Evolutionary conservation across 2,329 filamentous ascomycete genomes (phyloP), one percentile per base, ranked within the genome.

Genomic region (Microcyclospora pomicola): DNA sequence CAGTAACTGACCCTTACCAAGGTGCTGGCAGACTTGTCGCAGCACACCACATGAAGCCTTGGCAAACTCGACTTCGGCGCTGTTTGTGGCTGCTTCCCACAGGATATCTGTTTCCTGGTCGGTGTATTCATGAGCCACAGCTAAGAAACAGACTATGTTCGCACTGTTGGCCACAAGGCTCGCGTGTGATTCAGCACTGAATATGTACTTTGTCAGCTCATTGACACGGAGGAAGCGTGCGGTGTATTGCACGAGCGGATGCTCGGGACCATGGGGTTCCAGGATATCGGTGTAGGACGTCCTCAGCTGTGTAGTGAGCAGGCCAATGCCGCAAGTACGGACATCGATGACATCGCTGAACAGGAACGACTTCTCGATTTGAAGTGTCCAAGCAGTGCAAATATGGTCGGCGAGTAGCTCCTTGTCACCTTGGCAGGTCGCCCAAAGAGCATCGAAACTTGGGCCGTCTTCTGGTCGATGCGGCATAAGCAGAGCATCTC

Each of bases 311-410:
- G 12, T 5, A 46, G 82, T 81, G 72, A 95, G 80, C 14, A 66
- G 67, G n/a, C 75, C 72, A 35, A 88, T 77, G 14, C 84, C 85
- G 55, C 75, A 71, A 10, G 92, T 82, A 29, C 88, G 79, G 29
- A 95, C 67, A 53, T 93, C 84, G 85, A 96, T 94, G 51, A 88
- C 83, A 28, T 82, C 80, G 40, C 83, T 88, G 51, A 73, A 76
- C 37, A 95, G 78, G 47, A 88, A 76, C 47, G 75, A 80, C 49
- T 75, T 75, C 36, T 82, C 64, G 1, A 80, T 64, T 32, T 67
- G 66, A 49, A 94, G 77, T 36, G 75, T 78, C 79, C 82, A 92
- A 39, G 76, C 69, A 37, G 68, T 65, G 1, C 68, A 60, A 12
- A 81, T 64, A 0, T 77, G 64, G 7, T 72, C 69, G 1, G 64